Evolutionary conservation across 129 eudicot species (phyloP).

Genomic region (Kitagawia praeruptora): DNA sequence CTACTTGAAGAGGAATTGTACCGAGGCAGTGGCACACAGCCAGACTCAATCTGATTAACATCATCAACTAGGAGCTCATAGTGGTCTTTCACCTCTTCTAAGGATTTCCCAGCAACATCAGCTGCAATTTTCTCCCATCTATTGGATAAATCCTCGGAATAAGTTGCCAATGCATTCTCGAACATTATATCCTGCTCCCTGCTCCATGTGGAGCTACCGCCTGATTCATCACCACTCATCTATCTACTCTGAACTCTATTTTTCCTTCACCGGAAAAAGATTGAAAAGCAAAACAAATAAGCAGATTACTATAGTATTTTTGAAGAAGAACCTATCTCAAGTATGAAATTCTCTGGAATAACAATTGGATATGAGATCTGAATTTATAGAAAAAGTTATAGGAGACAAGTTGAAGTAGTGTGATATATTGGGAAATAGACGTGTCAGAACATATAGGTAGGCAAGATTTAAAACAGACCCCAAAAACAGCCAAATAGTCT

Average conservation of each 20-base stretch:
- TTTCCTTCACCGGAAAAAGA: not conserved
- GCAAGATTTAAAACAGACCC: constrained; percentile 12
- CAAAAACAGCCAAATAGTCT: constrained; percentile 14
- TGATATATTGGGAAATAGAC: constrained; percentile 3
- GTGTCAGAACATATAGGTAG: constrained; percentile 14
- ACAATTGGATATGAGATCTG: constrained; percentile 11
- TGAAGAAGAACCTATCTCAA: not conserved
- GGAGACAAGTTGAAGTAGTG: not conserved
- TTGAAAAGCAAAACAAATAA: not conserved
- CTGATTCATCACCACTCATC: constrained; percentile 42
- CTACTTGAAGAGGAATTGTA: constrained; percentile 61
- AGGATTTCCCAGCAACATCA: constrained; percentile 60
- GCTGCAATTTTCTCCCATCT: constrained; percentile 81
- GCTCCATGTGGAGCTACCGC: constrained; percentile 47
- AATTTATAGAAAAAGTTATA: not conserved
- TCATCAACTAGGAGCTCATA: constrained; percentile 76
- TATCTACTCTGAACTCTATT: constrained; percentile 7
- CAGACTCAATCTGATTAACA: constrained; percentile 63
- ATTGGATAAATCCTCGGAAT: constrained; percentile 49
- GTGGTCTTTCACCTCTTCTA: constrained; percentile 65
- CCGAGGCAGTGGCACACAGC: constrained; percentile 61
- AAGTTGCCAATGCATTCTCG: constrained; percentile 65
- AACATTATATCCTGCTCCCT: constrained; percentile 76
- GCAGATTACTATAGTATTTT: not conserved
- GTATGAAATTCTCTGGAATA: not conserved